Base-by-base conservation (phyloP, 148 eudicot species). In the Euryodendron excelsum region DNA sequence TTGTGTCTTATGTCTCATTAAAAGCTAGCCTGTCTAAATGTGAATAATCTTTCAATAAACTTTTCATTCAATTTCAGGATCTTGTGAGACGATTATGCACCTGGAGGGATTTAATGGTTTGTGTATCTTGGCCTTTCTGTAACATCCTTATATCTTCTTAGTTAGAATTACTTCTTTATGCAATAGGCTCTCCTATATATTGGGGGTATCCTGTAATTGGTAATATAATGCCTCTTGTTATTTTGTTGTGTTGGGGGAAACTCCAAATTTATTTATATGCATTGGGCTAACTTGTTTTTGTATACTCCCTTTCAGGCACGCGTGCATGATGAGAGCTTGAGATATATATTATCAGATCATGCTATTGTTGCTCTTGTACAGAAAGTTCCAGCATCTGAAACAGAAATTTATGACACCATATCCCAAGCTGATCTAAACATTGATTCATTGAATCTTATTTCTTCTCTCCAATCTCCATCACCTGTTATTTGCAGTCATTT, bases 71-170 rank as follows among this genome's bases (percentile, higher is more conserved):
- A 90, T 91, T 91, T 82, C 97, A 93, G 87, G 91, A 87, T 82
- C 81, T 84, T 69, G 87, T 96, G 76, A 87, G 90, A 82, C 88
- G 81, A 80, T 85, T 96, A 64, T 93, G 98, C 68, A 83, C 93
- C 56, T 96, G 99, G 99, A 93, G 98, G 84, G 99, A 96, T 84
- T 66, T 96, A 82, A 93, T 93, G 99, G 99, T 96, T 77, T 83
- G 94, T 85, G 72, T 52, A 69, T 56, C 37, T 63, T 23, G 2
- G 68, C 27, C 15, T 62, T 21, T 44, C 33, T 76, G 28, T 34
- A 15, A 34, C 30, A 53, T 72, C 45, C 21, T 34, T 11, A 10
- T 34, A 5, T 69, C 21, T 55, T 72, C 63, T 72, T 52, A 2
- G 23, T 34, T 53, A 33, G 18, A 33, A n/a, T 55, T 53, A 21